Evolutionary conservation across 495 filamentous ascomycete species (phyloP).

Genomic region (Xylaria longipes): DNA sequence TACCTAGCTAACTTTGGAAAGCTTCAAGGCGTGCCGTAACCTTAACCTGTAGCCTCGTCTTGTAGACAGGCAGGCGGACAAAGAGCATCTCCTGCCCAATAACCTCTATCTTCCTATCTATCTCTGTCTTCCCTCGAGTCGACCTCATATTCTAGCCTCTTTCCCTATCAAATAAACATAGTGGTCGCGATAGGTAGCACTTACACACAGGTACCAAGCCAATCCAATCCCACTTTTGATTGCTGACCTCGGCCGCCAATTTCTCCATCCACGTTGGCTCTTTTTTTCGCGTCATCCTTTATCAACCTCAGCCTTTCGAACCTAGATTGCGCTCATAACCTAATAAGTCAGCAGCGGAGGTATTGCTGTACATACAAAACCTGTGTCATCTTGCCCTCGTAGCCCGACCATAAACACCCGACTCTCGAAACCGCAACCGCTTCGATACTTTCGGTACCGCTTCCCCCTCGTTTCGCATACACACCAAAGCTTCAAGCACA

Average conservation of each 20-base stretch:
- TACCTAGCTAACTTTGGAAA: neutral
- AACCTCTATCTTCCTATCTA: neutral
- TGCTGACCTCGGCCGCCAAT: conserved; percentile 18
- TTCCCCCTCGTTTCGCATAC: neutral
- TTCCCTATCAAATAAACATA: neutral
- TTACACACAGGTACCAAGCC: conserved; percentile 5
- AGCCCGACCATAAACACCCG: neutral
- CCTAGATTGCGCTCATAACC: neutral
- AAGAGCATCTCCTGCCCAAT: neutral
- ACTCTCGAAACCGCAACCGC: neutral
- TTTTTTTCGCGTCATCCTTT: conserved; percentile 17
- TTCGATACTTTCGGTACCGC: neutral
- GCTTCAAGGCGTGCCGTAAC: neutral
- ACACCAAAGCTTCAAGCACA: neutral
- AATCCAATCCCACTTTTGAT: conserved; percentile 22
- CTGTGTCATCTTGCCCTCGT: neutral
- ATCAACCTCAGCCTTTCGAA: neutral
- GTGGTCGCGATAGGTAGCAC: neutral
- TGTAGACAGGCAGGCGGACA: neutral
- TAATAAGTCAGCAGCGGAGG: neutral
- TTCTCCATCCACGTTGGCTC: conserved; percentile 18
- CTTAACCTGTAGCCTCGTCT: neutral
- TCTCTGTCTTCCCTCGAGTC: neutral
- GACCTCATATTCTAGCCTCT: neutral
- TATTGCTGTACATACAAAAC: conserved; percentile 13